Evolutionary conservation across 2,329 filamentous ascomycete genomes (phyloP), one percentile per base, ranked within the genome.

Genomic region (Apiospora aurea): DNA sequence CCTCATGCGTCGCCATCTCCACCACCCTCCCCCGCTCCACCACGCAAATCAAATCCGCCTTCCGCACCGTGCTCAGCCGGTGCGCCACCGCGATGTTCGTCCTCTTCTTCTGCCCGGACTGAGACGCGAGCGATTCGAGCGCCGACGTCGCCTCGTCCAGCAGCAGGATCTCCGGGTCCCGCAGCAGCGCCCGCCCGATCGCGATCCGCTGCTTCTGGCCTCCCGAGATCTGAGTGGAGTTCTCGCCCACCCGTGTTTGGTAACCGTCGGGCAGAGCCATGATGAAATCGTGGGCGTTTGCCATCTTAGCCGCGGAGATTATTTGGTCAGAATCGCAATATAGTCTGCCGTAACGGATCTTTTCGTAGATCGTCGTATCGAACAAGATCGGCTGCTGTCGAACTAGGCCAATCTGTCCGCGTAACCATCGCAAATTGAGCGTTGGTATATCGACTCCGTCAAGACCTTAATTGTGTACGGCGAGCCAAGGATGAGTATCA

Each of bases 141-240:
- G 72, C 71, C 41, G 71, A 72, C 7, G 74, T 75, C 3, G 74
- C 74, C 75, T 87, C 85, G 69, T 96, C 93, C 0, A 96, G 87
- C 0, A 95, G 87, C 4, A 98, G 84, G 72, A 98, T 90, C 81
- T 94, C 94, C 5, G 95, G 95, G 76, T 97, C 90, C 18, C 94
- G 91, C 43, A 97, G 90, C 8, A 98, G 86, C 0, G 95, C 95
- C 10, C 95, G 90, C 1, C 95, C 95, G 79, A 98, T 97, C 67
- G 94, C 95, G 34, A 98, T 91, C 71, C 95, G 92, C 82, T 98
- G 95, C 79, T 97, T 97, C 81, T 98, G 95, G 0, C 95, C 95
- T 69, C 95, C 95, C 4, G 92, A 94, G 29, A 97, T 84, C 80
- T 97, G 89, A 38, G 89, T 88, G 66, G 95, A 95, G 82, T 97